Evolutionary conservation across 495 filamentous ascomycete genomes (phyloP).

Genomic region (Pyrenula massariospora): DNA sequence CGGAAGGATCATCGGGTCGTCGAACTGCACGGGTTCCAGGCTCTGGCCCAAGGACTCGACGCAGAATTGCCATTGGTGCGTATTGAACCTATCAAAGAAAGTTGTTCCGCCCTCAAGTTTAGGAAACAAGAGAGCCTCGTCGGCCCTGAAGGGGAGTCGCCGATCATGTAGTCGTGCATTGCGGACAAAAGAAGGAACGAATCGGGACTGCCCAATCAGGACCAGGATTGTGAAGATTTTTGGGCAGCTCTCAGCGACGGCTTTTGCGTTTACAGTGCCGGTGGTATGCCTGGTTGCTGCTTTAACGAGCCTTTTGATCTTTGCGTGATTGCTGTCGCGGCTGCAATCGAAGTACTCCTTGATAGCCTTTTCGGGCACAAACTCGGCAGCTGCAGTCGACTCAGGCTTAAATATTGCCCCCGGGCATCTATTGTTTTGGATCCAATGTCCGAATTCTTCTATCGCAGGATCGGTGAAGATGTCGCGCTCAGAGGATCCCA

Average conservation of each 20-base stretch:
- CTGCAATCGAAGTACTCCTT: background rate
- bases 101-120: background rate
- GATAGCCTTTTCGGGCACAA: background rate
- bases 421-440: background rate
- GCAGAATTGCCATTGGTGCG: slow-evolving; percentile 25
- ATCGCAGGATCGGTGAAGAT: background rate
- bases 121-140: slow-evolving; percentile 4
- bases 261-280: background rate
- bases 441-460: background rate
- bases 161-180: slow-evolving; percentile 12
- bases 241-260: slow-evolving; percentile 2
- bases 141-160: slow-evolving; percentile 13
- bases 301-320: background rate
- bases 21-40: slow-evolving; percentile 10
- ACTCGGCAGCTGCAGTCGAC: background rate
- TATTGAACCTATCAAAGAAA: slow-evolving; percentile 15
- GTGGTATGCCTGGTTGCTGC: background rate
- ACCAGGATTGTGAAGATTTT: slow-evolving; percentile 18
- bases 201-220: slow-evolving; percentile 7
- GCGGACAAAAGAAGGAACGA: slow-evolving; percentile 13
- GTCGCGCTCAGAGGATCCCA: background rate
- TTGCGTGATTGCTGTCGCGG: background rate
- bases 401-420: background rate
- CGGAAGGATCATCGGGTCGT: slow-evolving; percentile 13
- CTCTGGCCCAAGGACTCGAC: slow-evolving; percentile 10